Base-by-base conservation (phyloP, 2,329 filamentous ascomycete genomes). In the Paracoccidioides brasiliensis region DNA sequence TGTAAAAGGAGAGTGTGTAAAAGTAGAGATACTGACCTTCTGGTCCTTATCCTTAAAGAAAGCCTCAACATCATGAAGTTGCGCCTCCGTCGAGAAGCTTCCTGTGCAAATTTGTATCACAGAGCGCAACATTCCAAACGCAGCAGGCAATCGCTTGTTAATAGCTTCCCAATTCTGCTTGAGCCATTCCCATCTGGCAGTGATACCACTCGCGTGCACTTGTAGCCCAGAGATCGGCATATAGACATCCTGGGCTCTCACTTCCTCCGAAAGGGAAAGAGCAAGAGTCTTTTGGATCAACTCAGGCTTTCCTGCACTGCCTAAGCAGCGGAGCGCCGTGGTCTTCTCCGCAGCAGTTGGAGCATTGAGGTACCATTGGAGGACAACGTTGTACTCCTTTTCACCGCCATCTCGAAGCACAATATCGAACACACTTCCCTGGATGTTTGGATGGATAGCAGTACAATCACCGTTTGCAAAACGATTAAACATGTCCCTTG, bases 191-290 rank as follows among this genome's bases (percentile, higher is more conserved):
- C 86, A 96, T 56, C 95, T 79, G 6, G 86, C 86, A 56, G 86
- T 76, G 55, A 95, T 86, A 62, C 91, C 91, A 45, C 83, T 82
- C 6, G 82, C 75, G 67, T 94, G 88, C 54, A 80, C 81, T 57
- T 90, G 82, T 33, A 97, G 80, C 6, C 87, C 87, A 38, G 82
- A 81, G 42, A 93, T 80, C 1, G 91, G 90, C 68, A 95, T 83
- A 74, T 95, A 96, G 61, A 96, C 84, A 70, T 97, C 91, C 71
- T 96, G 91, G 61, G 87, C 89, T 77, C 94, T 95, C 72, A 96
- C 86, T 62, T 95, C 85, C 59, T 84, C 82, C 68, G 83, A 82
- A 56, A 90, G 78, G 37, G 90, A 79, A 60, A 96, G 77, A 35
- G 76, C 80, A 12, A 97, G 79, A 3, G 90, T 91, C 59, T 82